A percentile compares a stretch with the other conserved stretches of the same genome.
These are phyloP conservation scores for Lasiodiplodia sp. DNA, from an alignment of 2,329 filamentous ascomycete species.

Conservation along the genomic window DNA sequence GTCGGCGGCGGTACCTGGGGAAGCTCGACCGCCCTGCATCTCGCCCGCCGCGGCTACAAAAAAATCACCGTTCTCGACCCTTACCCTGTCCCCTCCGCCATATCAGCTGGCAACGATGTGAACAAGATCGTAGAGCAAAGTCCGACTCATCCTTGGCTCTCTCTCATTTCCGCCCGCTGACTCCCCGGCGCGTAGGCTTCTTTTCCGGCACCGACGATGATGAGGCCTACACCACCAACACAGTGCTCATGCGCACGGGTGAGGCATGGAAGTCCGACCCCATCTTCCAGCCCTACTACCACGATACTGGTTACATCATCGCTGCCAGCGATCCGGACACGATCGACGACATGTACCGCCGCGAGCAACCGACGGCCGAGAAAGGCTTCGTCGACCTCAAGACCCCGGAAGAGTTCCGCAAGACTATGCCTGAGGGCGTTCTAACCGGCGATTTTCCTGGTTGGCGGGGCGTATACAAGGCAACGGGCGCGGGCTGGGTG, in stretches of 20 bases:
- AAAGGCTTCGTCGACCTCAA: slow-evolving; percentile 45
- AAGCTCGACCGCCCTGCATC: slow-evolving; percentile 60
- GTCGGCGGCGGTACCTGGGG: slow-evolving; percentile 62
- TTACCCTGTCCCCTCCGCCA: slow-evolving; percentile 54
- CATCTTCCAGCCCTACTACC: slow-evolving; percentile 54
- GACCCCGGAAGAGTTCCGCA: slow-evolving; percentile 55
- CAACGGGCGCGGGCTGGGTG: slow-evolving; percentile 60
- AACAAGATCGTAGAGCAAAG: slow-evolving; percentile 59
- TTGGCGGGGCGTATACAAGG: slow-evolving; percentile 60
- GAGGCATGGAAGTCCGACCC: slow-evolving; percentile 54
- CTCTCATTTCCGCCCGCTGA: neutral
- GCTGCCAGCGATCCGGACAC: slow-evolving; percentile 52
- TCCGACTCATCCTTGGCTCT: slow-evolving; percentile 28
- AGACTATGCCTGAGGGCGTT: slow-evolving; percentile 61
- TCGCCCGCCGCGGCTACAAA: slow-evolving; percentile 58
- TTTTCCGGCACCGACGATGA: slow-evolving; percentile 22
- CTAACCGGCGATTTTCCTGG: slow-evolving; percentile 58
- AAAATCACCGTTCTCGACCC: slow-evolving; percentile 59
- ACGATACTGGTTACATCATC: slow-evolving; percentile 57
- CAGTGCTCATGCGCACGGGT: slow-evolving; percentile 38
- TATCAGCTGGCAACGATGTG: slow-evolving; percentile 60
- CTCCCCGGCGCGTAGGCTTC: neutral
- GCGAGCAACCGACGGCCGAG: slow-evolving; percentile 39
- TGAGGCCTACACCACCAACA: slow-evolving; percentile 22
- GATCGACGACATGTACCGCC: slow-evolving; percentile 47